phyloP scores from a whole-genome alignment of 257 asterid species.

The Salvia splendens region DNA sequence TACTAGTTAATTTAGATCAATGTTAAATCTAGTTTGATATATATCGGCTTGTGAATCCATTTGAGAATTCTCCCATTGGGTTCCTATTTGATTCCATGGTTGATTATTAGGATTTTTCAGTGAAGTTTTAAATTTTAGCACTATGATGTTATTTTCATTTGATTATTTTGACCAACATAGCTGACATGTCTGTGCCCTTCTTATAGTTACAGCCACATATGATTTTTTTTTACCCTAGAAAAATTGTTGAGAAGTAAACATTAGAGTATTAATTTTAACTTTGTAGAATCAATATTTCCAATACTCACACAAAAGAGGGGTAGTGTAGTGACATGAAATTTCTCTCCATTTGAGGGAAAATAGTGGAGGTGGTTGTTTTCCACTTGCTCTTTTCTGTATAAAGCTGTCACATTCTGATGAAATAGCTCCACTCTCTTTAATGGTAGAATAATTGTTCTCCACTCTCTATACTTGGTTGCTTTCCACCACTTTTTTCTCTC shows the following conservation, averaged over 20 bases:
- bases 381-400: slow-evolving; percentile 27
- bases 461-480: background rate
- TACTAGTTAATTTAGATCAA: no score
- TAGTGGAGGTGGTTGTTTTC: background rate
- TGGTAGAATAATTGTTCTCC: slow-evolving; percentile 3
- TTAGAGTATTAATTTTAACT: background rate
- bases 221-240: no score
- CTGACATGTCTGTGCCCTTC: no score
- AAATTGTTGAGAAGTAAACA: background rate
- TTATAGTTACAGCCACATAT: no score
- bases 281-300: slow-evolving; percentile 14
- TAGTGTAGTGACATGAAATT: background rate
- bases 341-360: slow-evolving; percentile 12
- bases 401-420: slow-evolving; percentile 21
- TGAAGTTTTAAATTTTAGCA: no score
- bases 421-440: background rate
- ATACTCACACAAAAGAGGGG: background rate
- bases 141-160: no score
- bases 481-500: background rate
- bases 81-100: background rate
- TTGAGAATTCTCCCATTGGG: background rate
- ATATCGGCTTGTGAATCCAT: no score
- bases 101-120: background rate
- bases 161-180: no score
- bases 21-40: no score